phyloP scores from a whole-genome alignment of 208 protist genomes.

The Wallacemonas rigidus region DNA sequence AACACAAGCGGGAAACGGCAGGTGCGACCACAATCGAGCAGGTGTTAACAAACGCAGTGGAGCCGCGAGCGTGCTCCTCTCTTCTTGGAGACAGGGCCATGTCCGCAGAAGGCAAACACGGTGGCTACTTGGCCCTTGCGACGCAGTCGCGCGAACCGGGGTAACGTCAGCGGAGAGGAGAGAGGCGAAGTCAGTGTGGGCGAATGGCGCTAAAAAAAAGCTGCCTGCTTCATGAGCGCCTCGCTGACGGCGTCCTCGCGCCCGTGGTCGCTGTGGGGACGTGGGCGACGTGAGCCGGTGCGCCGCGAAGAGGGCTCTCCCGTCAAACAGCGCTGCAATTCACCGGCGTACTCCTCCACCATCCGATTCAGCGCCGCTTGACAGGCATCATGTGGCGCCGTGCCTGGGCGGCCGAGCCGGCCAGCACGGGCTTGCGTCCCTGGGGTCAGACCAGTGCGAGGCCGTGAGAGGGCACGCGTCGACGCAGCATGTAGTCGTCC shows the following conservation, averaged over 20 bases:
- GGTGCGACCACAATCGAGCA: too few relatives aligned
- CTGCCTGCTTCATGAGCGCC: not conserved
- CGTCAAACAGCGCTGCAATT: conserved; percentile 14
- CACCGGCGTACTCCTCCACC: conserved; percentile 4
- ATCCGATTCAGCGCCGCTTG: conserved; percentile 6
- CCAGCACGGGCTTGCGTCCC: too few relatives aligned
- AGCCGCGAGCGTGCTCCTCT: too few relatives aligned
- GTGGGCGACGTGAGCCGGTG: not conserved
- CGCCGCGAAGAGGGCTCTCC: not conserved
- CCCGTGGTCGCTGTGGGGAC: not conserved
- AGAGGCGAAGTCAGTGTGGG: too few relatives aligned
- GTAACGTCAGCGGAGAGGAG: too few relatives aligned
- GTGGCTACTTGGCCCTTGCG: too few relatives aligned
- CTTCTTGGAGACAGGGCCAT: too few relatives aligned
- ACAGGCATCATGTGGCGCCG: not conserved
- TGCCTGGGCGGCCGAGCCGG: not conserved
- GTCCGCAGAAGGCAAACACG: too few relatives aligned
- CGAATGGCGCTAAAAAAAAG: not conserved
- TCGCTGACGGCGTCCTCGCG: not conserved
- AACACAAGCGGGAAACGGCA: not conserved
- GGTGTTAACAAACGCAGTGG: too few relatives aligned
- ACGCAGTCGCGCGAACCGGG: too few relatives aligned
- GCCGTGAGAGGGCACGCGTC: not conserved
- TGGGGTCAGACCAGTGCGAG: conserved; percentile 6
- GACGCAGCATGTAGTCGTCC: too few relatives aligned